Conservation (phyloP, 768 basidiomycete genomes). For the Serpula lacrymans region DNA sequence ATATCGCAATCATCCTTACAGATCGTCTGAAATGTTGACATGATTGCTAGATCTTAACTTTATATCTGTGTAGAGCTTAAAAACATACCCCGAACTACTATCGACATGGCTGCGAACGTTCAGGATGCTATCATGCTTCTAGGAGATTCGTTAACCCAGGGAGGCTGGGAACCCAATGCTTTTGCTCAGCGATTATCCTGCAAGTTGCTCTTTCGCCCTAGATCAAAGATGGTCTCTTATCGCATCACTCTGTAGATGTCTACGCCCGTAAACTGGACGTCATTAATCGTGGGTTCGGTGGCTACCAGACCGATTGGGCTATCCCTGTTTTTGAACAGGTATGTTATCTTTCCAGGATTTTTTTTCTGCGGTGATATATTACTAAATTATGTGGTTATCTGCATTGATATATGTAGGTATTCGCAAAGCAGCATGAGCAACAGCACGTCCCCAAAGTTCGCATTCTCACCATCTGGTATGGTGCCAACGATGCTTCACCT, state of each 20-base stretch:
- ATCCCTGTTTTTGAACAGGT: constrained; percentile 79
- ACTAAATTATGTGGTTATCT: not conserved
- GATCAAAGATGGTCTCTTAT: constrained; percentile 1
- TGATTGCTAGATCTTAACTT: too few relatives aligned
- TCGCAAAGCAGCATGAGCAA: constrained; percentile 51
- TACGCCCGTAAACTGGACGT: constrained; percentile 84
- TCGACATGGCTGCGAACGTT: constrained; percentile 50
- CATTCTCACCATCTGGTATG: constrained; percentile 86
- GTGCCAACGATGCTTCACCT: constrained; percentile 83
- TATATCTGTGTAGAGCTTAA: too few relatives aligned
- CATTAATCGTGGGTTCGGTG: constrained; percentile 78
- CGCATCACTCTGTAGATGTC: constrained; percentile 42
- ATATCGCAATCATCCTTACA: too few relatives aligned
- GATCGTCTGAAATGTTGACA: too few relatives aligned
- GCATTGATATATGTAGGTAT: constrained; percentile 40
- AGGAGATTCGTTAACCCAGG: constrained; percentile 81
- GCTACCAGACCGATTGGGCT: constrained; percentile 88
- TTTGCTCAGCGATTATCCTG: constrained; percentile 67
- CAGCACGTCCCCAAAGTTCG: constrained; percentile 55
- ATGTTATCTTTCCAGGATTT: constrained; percentile 11
- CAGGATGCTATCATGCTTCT: constrained; percentile 73
- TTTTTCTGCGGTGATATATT: not conserved
- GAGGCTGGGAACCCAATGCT: constrained; percentile 56
- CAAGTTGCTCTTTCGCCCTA: constrained; percentile 29
- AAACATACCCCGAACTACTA: too few relatives aligned